Evolutionary conservation across 169 alveolate genomes (phyloP).

Genomic region (Babesia caballi): DNA sequence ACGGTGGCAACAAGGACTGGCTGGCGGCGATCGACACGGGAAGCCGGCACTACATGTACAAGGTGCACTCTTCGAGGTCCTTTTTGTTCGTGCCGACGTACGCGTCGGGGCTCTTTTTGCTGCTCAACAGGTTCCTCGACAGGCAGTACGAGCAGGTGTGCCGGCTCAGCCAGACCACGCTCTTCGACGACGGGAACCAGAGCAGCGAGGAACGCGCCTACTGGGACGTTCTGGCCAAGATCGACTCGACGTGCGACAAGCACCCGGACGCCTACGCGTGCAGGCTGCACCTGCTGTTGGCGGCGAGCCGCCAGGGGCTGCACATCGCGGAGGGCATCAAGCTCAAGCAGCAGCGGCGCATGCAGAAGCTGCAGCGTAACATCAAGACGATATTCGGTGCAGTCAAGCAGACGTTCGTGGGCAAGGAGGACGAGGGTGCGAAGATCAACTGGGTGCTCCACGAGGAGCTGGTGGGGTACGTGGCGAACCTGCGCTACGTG

Average conservation of each 20-base stretch:
- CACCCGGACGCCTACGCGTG: constrained; percentile 68
- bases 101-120: constrained; percentile 51
- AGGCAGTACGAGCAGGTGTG: constrained; percentile 69
- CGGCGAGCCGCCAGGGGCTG: constrained; percentile 60
- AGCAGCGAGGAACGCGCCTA: constrained; percentile 40
- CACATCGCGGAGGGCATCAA: constrained; percentile 50
- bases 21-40: constrained; percentile 44
- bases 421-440: constrained; percentile 12
- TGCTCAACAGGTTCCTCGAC: constrained; percentile 61
- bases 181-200: constrained; percentile 49
- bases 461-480: constrained; percentile 49
- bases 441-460: constrained; percentile 53
- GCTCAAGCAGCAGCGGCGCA: constrained; percentile 13
- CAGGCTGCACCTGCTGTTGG: constrained; percentile 56
- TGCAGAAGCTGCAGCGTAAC: background rate
- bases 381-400: constrained; percentile 15
- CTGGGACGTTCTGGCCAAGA: constrained; percentile 57
- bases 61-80: constrained; percentile 60
- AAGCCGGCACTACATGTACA: constrained; percentile 64
- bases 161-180: constrained; percentile 37
- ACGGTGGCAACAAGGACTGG: constrained; percentile 57
- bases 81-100: constrained; percentile 60
- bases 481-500: constrained; percentile 34
- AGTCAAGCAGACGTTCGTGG: background rate
- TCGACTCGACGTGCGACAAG: constrained; percentile 36